These are phyloP conservation scores for Daldinia sp. DNA, from an alignment of 2,329 filamentous ascomycete species.

Conservation along the genomic window DNA sequence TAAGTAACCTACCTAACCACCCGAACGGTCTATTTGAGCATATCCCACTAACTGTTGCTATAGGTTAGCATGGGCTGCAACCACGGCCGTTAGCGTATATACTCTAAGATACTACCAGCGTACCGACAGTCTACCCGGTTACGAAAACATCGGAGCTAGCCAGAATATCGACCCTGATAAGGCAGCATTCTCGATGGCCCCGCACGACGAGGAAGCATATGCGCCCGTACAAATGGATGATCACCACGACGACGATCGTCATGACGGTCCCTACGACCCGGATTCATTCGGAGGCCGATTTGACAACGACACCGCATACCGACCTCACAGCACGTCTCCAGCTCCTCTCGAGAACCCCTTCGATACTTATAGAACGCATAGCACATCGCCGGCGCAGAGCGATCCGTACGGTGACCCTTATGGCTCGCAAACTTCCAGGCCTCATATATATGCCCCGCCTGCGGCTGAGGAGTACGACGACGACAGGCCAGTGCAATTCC, in stretches of 20 bases:
- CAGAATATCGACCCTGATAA: conserved; percentile 75
- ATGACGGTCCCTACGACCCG: conserved; percentile 49
- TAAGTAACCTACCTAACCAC: conserved; percentile 53
- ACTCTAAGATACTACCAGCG: conserved; percentile 72
- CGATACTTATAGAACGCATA: conserved; percentile 61
- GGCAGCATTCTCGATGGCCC: conserved; percentile 75
- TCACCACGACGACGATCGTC: conserved; percentile 59
- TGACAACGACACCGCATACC: conserved; percentile 65
- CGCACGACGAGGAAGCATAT: conserved; percentile 75
- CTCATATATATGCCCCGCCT: conserved; percentile 55
- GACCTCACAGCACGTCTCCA: conserved; percentile 52
- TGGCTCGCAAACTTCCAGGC: conserved; percentile 45
- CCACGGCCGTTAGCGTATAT: conserved; percentile 69
- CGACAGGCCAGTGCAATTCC: conserved; percentile 65
- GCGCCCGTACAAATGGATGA: conserved; percentile 70
- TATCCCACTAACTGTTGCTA: conserved; percentile 12
- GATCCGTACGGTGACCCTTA: conserved; percentile 50
- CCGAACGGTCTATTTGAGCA: neutral
- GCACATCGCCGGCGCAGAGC: conserved; percentile 48
- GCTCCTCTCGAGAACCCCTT: conserved; percentile 51
- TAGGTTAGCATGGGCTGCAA: conserved; percentile 68
- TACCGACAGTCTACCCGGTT: conserved; percentile 72
- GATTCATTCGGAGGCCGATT: conserved; percentile 56
- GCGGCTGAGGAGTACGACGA: conserved; percentile 61
- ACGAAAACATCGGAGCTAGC: conserved; percentile 61